These are phyloP conservation scores for Curvularia lunata DNA, from an alignment of 2,329 filamentous ascomycete genomes.

Conservation along the genomic window DNA sequence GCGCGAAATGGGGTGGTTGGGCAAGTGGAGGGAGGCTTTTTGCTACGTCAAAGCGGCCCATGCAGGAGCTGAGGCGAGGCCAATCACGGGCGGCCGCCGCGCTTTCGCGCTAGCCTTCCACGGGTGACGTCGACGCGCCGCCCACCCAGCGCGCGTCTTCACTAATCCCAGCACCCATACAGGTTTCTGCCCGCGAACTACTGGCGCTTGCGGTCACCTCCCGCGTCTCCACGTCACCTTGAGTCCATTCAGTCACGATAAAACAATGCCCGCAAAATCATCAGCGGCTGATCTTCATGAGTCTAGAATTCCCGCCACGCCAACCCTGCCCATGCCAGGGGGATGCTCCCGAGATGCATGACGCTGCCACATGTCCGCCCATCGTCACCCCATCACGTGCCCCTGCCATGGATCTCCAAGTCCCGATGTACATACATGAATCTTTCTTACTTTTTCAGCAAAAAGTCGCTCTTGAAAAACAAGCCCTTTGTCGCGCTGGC, in stretches of 20 bases:
- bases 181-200: conserved; percentile 3
- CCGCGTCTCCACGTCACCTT: conserved; percentile 13
- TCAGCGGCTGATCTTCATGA: conserved; percentile 3
- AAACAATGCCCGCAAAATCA: background rate
- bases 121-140: conserved; percentile 41
- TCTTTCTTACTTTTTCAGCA: conserved; percentile 37
- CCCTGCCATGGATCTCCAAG: background rate
- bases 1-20: conserved; percentile 20
- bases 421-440: background rate
- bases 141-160: conserved; percentile 24
- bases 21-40: conserved; percentile 10
- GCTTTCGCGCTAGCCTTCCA: conserved; percentile 13
- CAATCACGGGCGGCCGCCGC: conserved; percentile 14
- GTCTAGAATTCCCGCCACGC: conserved; percentile 4
- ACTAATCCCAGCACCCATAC: conserved; percentile 2
- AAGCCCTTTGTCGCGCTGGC: conserved; percentile 45
- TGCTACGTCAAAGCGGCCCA: conserved; percentile 21
- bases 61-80: conserved; percentile 11
- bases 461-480: conserved; percentile 42
- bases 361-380: conserved; percentile 3
- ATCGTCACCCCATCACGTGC: conserved; percentile 6
- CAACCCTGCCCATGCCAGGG: conserved; percentile 8
- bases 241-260: background rate
- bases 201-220: background rate
- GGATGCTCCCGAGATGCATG: conserved; percentile 1